Evolutionary conservation across 2,329 filamentous ascomycete genomes (phyloP), one percentile per base, ranked within the genome.

Genomic region (Aspergillus neoniger): DNA sequence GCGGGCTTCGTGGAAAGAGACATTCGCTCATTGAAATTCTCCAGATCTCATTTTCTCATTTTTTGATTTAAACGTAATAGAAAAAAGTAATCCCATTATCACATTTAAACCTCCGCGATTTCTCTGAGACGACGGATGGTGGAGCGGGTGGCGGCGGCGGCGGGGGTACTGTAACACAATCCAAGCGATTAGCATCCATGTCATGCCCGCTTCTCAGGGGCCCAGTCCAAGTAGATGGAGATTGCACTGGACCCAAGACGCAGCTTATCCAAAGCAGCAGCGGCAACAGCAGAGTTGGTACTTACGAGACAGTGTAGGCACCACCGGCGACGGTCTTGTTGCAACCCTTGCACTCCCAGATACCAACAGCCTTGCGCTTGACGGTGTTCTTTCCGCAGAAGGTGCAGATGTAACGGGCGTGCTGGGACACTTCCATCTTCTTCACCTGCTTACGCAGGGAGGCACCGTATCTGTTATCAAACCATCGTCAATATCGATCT

Each of bases 381-480:
- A 96, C 92, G 75, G 89, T 91, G 80, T 88, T 89, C 90, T 98
- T 98, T 79, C 94, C 94, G 88, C 92, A 96, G 91, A 98, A 99
- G 71, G 93, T 94, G 89, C 94, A 98, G 79, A 89, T 88, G 82
- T 97, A 98, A 81, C 90, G 90, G 85, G 92, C 92, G 87, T 99
- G 95, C 84, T 98, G 95, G 77, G 91, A 91, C 82, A 98, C 91
- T 90, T 98, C 95, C 90, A 97, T 96, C 91, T 97, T 97, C 92
- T 98, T 98, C 79, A 95, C 90, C 82, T 92, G 93, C 88, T 98
- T 98, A 85, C 93, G 92, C 83, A 98, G 92, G 77, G 95, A 98
- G 80, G 95, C 94, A 93, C 94, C 95, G 84, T 96, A 96, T 88
- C 92, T 94, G 64, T 73, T 73, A 63, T 58, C 57, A 63, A 63